A percentile compares a stretch with the other conserved stretches of the same genome.
Conservation (phyloP, 192 early-diverging fungal species). For the Coemansia sp. region DNA sequence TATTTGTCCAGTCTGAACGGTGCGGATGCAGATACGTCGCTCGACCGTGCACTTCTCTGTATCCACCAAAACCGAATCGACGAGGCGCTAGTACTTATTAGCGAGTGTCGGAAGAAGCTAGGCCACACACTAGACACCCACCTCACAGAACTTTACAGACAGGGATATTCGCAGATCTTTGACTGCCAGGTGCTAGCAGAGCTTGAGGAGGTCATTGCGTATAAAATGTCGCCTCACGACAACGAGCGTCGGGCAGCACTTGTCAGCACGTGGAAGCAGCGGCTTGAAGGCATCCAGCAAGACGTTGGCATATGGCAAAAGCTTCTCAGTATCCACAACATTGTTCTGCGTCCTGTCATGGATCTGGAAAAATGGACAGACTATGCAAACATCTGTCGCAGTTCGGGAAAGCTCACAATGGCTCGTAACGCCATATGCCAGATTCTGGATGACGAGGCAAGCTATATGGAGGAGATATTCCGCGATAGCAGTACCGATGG, state of each 20-base stretch:
- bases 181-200: constrained; percentile 96
- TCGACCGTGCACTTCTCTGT: constrained; percentile 83
- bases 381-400: constrained; percentile 90
- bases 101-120: constrained; percentile 76
- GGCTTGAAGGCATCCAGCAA: constrained; percentile 82
- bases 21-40: constrained; percentile 63
- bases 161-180: constrained; percentile 81
- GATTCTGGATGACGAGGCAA: constrained; percentile 64
- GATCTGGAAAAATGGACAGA: constrained; percentile 95
- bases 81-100: constrained; percentile 74
- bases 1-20: constrained; percentile 80
- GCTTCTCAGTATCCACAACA: constrained; percentile 77
- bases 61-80: constrained; percentile 77
- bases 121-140: constrained; percentile 83
- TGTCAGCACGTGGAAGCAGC: constrained; percentile 78
- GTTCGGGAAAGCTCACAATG: constrained; percentile 75
- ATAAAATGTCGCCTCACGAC: constrained; percentile 77
- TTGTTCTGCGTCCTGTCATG: constrained; percentile 85
- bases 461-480: constrained; percentile 40
- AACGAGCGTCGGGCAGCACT: constrained; percentile 71
- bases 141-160: constrained; percentile 88
- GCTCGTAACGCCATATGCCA: constrained; percentile 77
- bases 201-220: constrained; percentile 92
- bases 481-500: neutral
- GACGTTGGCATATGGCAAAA: constrained; percentile 95